A percentile compares a stretch with the other conserved stretches of the same genome.
These are phyloP conservation scores for Schoenoplectus tabernaemontani DNA, from an alignment of 202 grass and related monocot species.

Conservation along the genomic window DNA sequence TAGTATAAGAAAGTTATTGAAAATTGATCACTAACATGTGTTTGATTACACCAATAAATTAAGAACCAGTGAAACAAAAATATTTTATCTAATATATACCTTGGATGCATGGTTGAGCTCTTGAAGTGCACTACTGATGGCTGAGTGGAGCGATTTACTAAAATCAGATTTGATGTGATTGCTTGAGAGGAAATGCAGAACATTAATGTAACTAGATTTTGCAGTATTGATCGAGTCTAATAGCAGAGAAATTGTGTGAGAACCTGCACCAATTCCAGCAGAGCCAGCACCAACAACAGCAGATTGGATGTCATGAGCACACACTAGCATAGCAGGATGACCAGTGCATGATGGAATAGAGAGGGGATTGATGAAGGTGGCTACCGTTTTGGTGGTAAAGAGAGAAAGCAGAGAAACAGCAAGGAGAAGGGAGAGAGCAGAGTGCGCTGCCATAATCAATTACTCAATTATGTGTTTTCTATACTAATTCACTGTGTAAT, in stretches of 20 bases:
- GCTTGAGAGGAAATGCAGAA: not conserved
- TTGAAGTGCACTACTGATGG: not conserved
- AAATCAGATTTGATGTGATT: not conserved
- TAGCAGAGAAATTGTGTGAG: not conserved
- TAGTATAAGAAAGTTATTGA: not conserved
- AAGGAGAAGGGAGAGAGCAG: not conserved
- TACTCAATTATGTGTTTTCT: not conserved
- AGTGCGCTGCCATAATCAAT: not conserved
- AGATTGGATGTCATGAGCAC: not conserved
- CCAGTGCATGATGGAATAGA: not conserved
- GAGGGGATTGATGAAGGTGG: not conserved
- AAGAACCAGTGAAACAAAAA: not conserved
- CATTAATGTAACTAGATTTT: not conserved
- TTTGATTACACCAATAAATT: not conserved
- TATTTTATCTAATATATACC: not conserved
- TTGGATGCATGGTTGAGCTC: not conserved
- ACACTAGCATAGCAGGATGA: not conserved
- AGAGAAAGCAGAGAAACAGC: not conserved
- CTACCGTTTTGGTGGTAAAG: not conserved
- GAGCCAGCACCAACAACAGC: not conserved
- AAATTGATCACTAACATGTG: not conserved
- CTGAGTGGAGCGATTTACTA: not conserved
- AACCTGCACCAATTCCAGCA: not conserved
- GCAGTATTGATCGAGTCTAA: not conserved
- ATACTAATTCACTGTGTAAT: not conserved